These are phyloP conservation scores for Adiantum capillusveneris DNA, from an alignment of 75 land plant species.

Conservation along the genomic window DNA sequence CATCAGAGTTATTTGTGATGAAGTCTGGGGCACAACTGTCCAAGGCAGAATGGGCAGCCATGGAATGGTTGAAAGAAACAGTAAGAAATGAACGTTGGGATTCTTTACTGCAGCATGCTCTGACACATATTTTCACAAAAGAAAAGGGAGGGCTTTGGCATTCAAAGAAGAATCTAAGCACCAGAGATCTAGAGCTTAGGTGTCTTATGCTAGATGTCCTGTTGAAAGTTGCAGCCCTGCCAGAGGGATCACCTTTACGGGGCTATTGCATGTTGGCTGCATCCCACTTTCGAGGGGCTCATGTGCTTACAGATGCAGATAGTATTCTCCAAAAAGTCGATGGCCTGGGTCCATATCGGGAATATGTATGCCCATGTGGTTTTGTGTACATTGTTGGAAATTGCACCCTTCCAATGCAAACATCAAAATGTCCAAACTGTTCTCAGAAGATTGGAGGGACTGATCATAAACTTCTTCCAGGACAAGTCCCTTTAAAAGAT, in stretches of 20 bases:
- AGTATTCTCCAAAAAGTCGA: constrained; percentile 12
- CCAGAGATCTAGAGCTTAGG: constrained; percentile 6
- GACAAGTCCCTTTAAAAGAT: not conserved
- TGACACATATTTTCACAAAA: not conserved
- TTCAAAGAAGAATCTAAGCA: not conserved
- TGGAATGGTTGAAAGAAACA: constrained; percentile 5
- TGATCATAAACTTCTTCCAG: constrained; percentile 3
- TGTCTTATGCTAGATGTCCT: constrained; percentile 12
- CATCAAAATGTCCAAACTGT: constrained; percentile 11
- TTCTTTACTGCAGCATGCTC: not conserved
- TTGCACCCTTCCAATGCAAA: constrained; percentile 9
- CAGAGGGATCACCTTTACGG: constrained; percentile 17
- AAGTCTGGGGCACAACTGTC: constrained; percentile 8
- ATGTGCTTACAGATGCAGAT: constrained; percentile 14
- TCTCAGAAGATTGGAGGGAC: constrained; percentile 10
- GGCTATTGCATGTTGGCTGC: constrained; percentile 13
- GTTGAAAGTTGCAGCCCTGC: constrained; percentile 15
- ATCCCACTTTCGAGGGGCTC: constrained; percentile 8
- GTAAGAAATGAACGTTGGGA: not conserved
- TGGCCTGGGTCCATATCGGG: constrained; percentile 4
- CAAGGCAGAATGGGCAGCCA: constrained; percentile 4
- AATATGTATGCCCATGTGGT: constrained; percentile 19
- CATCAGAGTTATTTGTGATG: constrained; percentile 10
- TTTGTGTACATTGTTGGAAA: constrained; percentile 12
- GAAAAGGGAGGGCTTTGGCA: not conserved